Percentiles rank a stretch among this genome's conserved stretches.
These are phyloP conservation scores for Pyrenochaeta sp. DNA, from an alignment of 2,329 filamentous ascomycete species.

Conservation along the genomic window DNA sequence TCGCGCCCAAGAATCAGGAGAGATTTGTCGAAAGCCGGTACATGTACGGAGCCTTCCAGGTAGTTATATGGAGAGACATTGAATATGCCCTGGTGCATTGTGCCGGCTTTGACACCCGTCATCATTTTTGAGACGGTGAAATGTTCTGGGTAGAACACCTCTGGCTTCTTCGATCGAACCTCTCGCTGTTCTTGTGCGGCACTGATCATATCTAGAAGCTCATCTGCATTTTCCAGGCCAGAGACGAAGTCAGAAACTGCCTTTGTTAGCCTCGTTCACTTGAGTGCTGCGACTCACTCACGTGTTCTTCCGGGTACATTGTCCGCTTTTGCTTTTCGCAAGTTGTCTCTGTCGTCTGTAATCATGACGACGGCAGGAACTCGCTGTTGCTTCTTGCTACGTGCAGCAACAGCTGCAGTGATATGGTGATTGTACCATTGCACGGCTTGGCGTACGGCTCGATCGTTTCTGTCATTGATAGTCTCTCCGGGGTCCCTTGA, in stretches of 20 bases:
- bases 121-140: slow-evolving; percentile 89
- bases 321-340: slow-evolving; percentile 81
- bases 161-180: slow-evolving; percentile 68
- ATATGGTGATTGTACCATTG: slow-evolving; percentile 92
- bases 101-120: slow-evolving; percentile 87
- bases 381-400: slow-evolving; percentile 58
- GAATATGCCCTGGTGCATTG: slow-evolving; percentile 92
- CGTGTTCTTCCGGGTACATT: slow-evolving; percentile 71
- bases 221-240: slow-evolving; percentile 81
- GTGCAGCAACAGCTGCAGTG: slow-evolving; percentile 64
- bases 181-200: slow-evolving; percentile 74
- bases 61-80: slow-evolving; percentile 99
- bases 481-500: slow-evolving; percentile 76
- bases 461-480: slow-evolving; percentile 96
- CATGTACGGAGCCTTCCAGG: slow-evolving; percentile 88
- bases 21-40: slow-evolving; percentile 87
- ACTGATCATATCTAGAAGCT: slow-evolving; percentile 91
- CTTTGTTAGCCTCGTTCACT: slow-evolving; percentile 14
- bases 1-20: slow-evolving; percentile 89
- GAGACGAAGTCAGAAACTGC: slow-evolving; percentile 75
- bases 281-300: slow-evolving; percentile 19
- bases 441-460: slow-evolving; percentile 84
- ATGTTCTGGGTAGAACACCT: slow-evolving; percentile 88
- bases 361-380: slow-evolving; percentile 88
- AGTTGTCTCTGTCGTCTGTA: slow-evolving; percentile 88